These are phyloP conservation scores for Quercus bicolor DNA, from an alignment of 306 rosid genomes.

Conservation along the genomic window DNA sequence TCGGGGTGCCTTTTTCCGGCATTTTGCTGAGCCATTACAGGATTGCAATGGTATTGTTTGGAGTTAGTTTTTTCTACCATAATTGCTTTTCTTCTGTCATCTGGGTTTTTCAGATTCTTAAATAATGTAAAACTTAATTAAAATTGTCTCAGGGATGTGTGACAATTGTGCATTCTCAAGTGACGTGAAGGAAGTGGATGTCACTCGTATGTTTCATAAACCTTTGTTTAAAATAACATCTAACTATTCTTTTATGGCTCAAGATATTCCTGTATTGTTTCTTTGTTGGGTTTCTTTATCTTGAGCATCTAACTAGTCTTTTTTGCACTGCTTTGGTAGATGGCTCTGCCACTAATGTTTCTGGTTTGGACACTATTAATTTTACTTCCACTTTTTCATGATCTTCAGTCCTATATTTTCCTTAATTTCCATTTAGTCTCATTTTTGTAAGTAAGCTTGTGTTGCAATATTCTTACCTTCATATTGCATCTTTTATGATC, in stretches of 20 bases:
- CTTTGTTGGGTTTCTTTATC: neutral
- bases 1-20: conserved; percentile 69
- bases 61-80: neutral
- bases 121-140: neutral
- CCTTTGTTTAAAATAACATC: conserved; percentile 14
- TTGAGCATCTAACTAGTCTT: too few relatives aligned
- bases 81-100: neutral
- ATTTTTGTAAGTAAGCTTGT: too few relatives aligned
- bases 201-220: conserved; percentile 50
- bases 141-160: conserved; percentile 69
- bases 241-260: conserved; percentile 4
- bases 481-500: too few relatives aligned
- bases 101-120: neutral
- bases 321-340: too few relatives aligned
- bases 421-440: too few relatives aligned
- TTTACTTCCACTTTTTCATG: neutral
- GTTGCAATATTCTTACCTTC: too few relatives aligned
- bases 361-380: too few relatives aligned
- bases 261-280: neutral
- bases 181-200: conserved; percentile 73
- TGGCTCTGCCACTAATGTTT: too few relatives aligned
- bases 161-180: conserved; percentile 78
- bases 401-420: too few relatives aligned
- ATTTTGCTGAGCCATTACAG: conserved; percentile 87
- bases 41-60: conserved; percentile 75